These are phyloP conservation scores for Conidiobolus incongruus DNA, from an alignment of 371 early-diverging fungal species.

Conservation along the genomic window DNA sequence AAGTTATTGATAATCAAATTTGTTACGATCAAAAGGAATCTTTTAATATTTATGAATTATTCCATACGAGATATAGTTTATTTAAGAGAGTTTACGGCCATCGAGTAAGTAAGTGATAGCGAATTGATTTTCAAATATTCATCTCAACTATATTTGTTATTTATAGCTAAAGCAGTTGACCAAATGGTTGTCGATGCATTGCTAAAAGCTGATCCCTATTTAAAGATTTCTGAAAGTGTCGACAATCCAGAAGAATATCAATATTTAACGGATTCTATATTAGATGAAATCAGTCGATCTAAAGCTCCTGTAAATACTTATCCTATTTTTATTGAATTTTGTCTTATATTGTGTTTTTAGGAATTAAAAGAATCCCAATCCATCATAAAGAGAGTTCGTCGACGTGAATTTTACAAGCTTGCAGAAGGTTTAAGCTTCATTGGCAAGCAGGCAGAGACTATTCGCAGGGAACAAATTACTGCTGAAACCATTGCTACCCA, in stretches of 20 bases:
- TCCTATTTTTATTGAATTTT: not conserved
- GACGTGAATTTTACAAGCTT: slow-evolving; percentile 63
- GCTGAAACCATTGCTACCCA: slow-evolving; percentile 26
- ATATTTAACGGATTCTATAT: slow-evolving; percentile 60
- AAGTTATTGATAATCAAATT: slow-evolving; percentile 73
- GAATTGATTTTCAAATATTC: not conserved
- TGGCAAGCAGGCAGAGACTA: not conserved
- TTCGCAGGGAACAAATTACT: slow-evolving; percentile 22
- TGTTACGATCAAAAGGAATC: slow-evolving; percentile 67
- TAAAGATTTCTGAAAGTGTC: slow-evolving; percentile 48
- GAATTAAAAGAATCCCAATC: slow-evolving; percentile 35
- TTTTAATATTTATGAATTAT: slow-evolving; percentile 67
- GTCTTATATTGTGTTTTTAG: slow-evolving; percentile 4
- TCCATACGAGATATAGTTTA: slow-evolving; percentile 73
- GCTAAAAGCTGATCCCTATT: slow-evolving; percentile 44
- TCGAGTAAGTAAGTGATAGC: slow-evolving; percentile 26
- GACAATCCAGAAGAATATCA: slow-evolving; percentile 42
- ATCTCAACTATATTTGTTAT: slow-evolving; percentile 5
- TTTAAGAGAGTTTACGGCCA: slow-evolving; percentile 88
- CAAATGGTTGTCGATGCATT: slow-evolving; percentile 77
- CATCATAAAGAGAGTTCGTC: slow-evolving; percentile 46
- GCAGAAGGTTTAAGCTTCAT: slow-evolving; percentile 7
- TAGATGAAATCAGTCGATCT: slow-evolving; percentile 62
- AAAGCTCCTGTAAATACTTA: slow-evolving; percentile 13
- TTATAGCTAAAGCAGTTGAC: slow-evolving; percentile 35